These are phyloP conservation scores for Nephelium lappaceum DNA, from an alignment of 345 rosid genomes.

Conservation along the genomic window DNA sequence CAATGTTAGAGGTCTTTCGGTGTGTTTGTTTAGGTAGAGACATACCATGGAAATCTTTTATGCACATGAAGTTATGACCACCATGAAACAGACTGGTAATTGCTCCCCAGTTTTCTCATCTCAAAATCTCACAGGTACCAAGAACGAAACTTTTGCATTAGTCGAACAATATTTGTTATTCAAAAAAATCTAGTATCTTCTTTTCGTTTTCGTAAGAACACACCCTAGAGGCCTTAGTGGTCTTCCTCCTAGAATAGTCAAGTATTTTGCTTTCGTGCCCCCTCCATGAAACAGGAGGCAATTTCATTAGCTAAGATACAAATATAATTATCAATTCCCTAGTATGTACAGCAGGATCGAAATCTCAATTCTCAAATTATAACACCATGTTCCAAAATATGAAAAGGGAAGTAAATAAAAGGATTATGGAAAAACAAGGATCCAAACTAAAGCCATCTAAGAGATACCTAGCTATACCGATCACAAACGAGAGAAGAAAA, in stretches of 20 bases:
- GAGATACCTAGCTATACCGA: background rate
- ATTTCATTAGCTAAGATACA: conserved; percentile 7
- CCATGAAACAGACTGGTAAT: background rate
- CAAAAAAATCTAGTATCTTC: background rate
- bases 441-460: background rate
- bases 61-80: background rate
- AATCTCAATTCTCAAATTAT: background rate
- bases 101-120: background rate
- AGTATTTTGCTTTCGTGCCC: background rate
- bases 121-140: background rate
- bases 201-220: conserved; percentile 1
- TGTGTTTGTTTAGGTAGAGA: background rate
- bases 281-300: conserved; percentile 3
- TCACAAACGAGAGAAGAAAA: background rate
- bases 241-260: conserved; percentile 1
- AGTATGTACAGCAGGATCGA: background rate
- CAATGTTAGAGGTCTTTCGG: too few species aligned
- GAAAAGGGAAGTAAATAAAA: background rate
- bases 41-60: background rate
- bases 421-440: background rate
- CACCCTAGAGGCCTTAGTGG: background rate
- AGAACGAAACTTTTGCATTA: background rate
- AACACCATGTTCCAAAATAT: conserved; percentile 6
- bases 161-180: background rate
- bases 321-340: background rate